phyloP scores from a whole-genome alignment of 441 rosid species.

The Mallotus japonicus region DNA sequence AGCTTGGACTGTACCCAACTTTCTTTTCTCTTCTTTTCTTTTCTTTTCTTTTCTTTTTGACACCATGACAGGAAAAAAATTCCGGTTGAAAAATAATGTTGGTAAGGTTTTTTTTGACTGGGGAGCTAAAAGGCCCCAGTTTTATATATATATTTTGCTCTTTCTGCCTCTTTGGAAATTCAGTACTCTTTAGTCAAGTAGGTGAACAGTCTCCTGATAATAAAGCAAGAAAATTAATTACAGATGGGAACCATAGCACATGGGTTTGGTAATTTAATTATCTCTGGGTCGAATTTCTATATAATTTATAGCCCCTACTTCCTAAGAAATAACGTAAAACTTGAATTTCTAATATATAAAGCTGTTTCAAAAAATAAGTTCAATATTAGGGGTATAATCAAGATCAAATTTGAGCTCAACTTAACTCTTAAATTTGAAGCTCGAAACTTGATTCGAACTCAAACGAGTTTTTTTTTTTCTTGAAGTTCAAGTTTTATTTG shows the following conservation, averaged over 20 bases:
- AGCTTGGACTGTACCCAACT: slow-evolving; percentile 19
- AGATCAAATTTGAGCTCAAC: too few species aligned
- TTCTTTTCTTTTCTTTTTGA: neutral
- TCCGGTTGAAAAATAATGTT: neutral
- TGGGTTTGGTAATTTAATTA: neutral
- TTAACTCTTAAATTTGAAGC: too few species aligned
- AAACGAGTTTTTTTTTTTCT: too few species aligned
- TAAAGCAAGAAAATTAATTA: too few species aligned
- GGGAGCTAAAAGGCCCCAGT: slow-evolving; percentile 8
- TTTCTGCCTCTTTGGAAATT: neutral
- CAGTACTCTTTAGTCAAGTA: neutral
- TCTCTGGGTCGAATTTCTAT: neutral
- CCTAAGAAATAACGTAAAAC: too few species aligned
- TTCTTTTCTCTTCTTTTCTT: too few species aligned
- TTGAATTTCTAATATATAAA: too few species aligned
- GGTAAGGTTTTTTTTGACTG: slow-evolving; percentile 15
- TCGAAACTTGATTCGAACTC: too few species aligned
- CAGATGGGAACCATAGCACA: neutral
- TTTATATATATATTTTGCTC: neutral
- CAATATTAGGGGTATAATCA: too few species aligned
- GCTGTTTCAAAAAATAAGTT: too few species aligned
- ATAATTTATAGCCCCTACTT: neutral
- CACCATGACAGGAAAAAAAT: slow-evolving; percentile 24
- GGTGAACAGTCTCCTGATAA: neutral
- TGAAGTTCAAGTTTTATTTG: too few species aligned